A percentile compares a stretch with the other conserved stretches of the same genome.
Conservation (phyloP, 2,329 filamentous ascomycete species). For the Coleophoma eucalyptorum region DNA sequence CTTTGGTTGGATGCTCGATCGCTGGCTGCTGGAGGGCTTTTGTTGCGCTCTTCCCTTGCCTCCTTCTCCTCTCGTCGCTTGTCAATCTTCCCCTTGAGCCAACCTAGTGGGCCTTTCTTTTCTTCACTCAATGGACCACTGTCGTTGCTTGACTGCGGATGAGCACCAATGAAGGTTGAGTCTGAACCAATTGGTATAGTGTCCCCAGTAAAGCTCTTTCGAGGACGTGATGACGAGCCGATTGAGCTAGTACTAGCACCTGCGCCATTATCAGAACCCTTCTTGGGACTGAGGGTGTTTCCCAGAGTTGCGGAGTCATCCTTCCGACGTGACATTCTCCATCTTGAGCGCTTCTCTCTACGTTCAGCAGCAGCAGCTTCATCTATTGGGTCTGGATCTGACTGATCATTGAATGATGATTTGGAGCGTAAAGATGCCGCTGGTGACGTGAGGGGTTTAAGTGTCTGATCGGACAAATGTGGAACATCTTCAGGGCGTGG, state of each 20-base stretch:
- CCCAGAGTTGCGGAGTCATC: slow-evolving; percentile 43
- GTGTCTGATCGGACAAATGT: slow-evolving; percentile 26
- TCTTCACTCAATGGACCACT: slow-evolving; percentile 22
- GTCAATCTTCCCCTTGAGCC: slow-evolving; percentile 60
- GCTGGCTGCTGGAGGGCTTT: slow-evolving; percentile 22
- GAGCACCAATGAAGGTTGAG: slow-evolving; percentile 15
- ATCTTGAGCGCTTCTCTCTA: slow-evolving; percentile 68
- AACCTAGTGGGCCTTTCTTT: slow-evolving; percentile 58
- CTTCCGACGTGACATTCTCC: slow-evolving; percentile 66
- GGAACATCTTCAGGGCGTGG: slow-evolving; percentile 15
- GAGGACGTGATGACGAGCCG: slow-evolving; percentile 49
- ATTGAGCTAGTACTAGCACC: slow-evolving; percentile 66
- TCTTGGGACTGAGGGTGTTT: slow-evolving; percentile 37
- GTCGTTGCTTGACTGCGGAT: slow-evolving; percentile 29
- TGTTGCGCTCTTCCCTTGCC: slow-evolving; percentile 23
- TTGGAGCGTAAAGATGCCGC: slow-evolving; percentile 66
- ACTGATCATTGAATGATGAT: slow-evolving; percentile 72
- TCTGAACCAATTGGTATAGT: slow-evolving; percentile 28
- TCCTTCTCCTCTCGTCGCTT: slow-evolving; percentile 39
- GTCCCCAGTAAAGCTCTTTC: slow-evolving; percentile 40
- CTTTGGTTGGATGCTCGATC: slow-evolving; percentile 13
- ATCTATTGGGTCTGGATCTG: slow-evolving; percentile 72
- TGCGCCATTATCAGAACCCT: slow-evolving; percentile 54
- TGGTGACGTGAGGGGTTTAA: slow-evolving; percentile 69
- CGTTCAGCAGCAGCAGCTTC: slow-evolving; percentile 54